Percentiles rank a stretch among this genome's conserved stretches.
Conservation (phyloP, 129 eudicot species). For the Arctium lappa region DNA sequence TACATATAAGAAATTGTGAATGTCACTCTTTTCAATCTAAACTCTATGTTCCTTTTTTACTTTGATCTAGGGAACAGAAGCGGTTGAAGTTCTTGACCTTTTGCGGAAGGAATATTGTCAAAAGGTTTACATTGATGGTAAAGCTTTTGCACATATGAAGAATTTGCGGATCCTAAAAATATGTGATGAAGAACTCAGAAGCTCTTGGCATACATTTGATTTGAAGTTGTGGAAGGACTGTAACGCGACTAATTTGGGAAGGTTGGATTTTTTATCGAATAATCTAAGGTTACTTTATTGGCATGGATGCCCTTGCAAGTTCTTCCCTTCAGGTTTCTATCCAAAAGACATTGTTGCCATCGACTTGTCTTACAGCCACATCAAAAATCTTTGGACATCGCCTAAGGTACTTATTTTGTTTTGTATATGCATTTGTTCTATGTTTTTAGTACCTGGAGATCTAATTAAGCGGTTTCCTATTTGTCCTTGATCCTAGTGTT, state of each 20-base stretch:
- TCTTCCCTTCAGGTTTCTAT: slow-evolving; percentile 12
- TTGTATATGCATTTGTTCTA: too few species aligned
- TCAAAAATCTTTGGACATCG: slow-evolving; percentile 19
- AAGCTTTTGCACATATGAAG: slow-evolving; percentile 12
- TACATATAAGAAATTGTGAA: background rate
- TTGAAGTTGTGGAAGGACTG: background rate
- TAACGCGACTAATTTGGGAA: background rate
- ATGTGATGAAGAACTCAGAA: background rate
- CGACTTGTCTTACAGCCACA: background rate
- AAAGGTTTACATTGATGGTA: background rate
- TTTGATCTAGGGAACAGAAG: slow-evolving; percentile 1
- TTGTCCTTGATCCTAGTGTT: too few species aligned
- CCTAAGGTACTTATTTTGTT: slow-evolving; percentile 8
- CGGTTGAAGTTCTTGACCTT: slow-evolving; percentile 10
- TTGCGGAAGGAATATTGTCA: background rate
- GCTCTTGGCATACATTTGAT: background rate
- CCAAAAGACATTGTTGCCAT: slow-evolving; percentile 27
- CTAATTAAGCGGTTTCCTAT: too few species aligned
- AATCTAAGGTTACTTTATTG: slow-evolving; percentile 21
- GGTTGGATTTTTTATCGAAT: background rate
- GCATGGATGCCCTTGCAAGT: slow-evolving; percentile 10
- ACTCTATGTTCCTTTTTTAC: background rate
- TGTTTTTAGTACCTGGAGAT: background rate
- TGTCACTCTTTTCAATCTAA: background rate
- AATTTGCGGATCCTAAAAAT: slow-evolving; percentile 3